Conservation (phyloP, 2,329 filamentous ascomycete species). For the Alternaria postmessia region DNA sequence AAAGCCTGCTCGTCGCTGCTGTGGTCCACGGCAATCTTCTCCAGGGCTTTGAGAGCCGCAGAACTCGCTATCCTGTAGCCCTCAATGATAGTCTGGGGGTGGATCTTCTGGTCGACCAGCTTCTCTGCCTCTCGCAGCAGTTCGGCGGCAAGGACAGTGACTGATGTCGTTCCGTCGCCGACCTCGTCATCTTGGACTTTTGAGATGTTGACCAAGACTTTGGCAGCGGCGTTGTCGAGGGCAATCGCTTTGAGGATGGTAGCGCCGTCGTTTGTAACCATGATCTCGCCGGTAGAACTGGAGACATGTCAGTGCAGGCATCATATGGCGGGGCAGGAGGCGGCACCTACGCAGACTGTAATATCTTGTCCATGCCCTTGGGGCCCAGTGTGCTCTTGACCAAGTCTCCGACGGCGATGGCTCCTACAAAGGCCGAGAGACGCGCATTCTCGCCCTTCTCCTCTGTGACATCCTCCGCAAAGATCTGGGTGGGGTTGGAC, state of each 20-base stretch:
- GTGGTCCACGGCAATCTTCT: slow-evolving; percentile 86
- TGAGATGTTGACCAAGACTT: slow-evolving; percentile 98
- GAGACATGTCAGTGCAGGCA: slow-evolving; percentile 32
- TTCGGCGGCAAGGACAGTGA: slow-evolving; percentile 93
- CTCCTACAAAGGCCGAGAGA: slow-evolving; percentile 96
- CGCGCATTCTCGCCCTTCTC: slow-evolving; percentile 99
- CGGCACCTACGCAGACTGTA: slow-evolving; percentile 83
- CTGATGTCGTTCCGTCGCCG: slow-evolving; percentile 97
- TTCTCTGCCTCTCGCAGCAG: slow-evolving; percentile 95
- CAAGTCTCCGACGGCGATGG: slow-evolving; percentile 95
- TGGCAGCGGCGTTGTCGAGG: slow-evolving; percentile 96
- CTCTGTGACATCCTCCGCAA: slow-evolving; percentile 94
- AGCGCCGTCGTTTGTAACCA: slow-evolving; percentile 98
- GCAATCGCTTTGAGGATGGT: slow-evolving; percentile 99
- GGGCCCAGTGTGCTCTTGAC: slow-evolving; percentile 97
- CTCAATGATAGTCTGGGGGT: slow-evolving; percentile 99
- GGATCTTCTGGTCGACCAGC: slow-evolving; percentile 97
- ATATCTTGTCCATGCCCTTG: slow-evolving; percentile 99
- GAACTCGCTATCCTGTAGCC: slow-evolving; percentile 96
- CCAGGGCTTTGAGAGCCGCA: slow-evolving; percentile 84
- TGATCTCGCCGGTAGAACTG: slow-evolving; percentile 93
- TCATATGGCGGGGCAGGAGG: not conserved
- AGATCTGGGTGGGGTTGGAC: slow-evolving; percentile 92
- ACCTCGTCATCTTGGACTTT: slow-evolving; percentile 99
- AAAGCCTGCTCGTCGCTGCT: slow-evolving; percentile 84